Evolutionary conservation across 257 asterid genomes (phyloP).

Genomic region (Ilex asprella): DNA sequence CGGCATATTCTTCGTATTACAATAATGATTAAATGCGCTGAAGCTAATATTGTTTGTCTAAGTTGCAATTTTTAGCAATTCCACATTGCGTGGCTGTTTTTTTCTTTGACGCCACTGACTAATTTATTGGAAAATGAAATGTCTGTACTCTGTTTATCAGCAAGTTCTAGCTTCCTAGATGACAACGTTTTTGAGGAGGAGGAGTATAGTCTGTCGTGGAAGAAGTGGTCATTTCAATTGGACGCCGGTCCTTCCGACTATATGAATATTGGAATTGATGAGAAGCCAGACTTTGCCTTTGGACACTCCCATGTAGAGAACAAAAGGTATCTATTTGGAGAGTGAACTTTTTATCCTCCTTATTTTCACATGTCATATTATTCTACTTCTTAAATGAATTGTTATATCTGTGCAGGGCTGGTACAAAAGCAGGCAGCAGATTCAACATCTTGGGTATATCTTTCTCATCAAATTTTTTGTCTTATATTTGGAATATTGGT

Average conservation of each 20-base stretch:
- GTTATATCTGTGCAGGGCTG: slow-evolving; percentile 31
- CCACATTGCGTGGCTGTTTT: no score
- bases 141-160: slow-evolving; percentile 1
- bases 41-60: no score
- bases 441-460: slow-evolving; percentile 32
- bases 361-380: slow-evolving; percentile 1
- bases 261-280: slow-evolving; percentile 23
- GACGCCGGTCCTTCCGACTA: slow-evolving; percentile 32
- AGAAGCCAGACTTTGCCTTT: slow-evolving; percentile 28
- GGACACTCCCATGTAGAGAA: slow-evolving; percentile 34
- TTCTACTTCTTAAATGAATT: not conserved
- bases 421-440: slow-evolving; percentile 22
- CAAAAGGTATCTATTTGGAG: slow-evolving; percentile 31
- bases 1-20: no score
- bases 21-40: no score
- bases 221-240: slow-evolving; percentile 28
- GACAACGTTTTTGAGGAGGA: slow-evolving; percentile 29
- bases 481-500: not conserved
- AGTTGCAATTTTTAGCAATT: no score
- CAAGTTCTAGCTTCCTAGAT: slow-evolving; percentile 33
- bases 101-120: no score
- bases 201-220: slow-evolving; percentile 25
- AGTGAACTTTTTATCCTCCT: slow-evolving; percentile 7
- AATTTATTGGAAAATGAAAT: not conserved
- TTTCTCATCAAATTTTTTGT: not conserved